phyloP scores from a whole-genome alignment of 305 asterid species.

The Solanum hybrid region DNA sequence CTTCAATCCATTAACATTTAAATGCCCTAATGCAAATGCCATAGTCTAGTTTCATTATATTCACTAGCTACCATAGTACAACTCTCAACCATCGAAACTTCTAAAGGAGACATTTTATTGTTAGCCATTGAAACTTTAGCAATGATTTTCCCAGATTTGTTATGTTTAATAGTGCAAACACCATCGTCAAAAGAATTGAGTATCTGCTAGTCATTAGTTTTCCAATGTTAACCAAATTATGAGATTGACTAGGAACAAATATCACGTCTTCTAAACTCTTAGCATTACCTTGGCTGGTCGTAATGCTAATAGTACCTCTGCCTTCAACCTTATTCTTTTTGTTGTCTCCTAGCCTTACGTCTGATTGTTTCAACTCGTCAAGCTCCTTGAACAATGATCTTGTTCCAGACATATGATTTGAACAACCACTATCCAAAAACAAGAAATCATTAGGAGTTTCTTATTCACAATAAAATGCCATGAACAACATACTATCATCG shows the following conservation, averaged over 20 bases:
- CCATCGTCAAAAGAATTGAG: too few relatives aligned
- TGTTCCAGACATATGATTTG: background rate
- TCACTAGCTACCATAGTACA: background rate
- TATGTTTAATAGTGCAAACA: background rate
- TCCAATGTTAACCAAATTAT: background rate
- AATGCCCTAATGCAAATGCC: background rate
- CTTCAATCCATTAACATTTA: background rate
- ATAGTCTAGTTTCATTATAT: background rate
- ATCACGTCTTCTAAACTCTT: background rate
- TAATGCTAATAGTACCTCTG: background rate
- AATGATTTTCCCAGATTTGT: background rate
- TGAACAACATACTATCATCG: background rate
- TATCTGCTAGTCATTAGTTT: background rate
- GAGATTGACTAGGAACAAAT: background rate
- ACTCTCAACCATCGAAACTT: background rate
- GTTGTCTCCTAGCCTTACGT: background rate
- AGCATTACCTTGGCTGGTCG: background rate
- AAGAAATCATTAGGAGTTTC: too few relatives aligned
- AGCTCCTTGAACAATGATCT: background rate
- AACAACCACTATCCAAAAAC: background rate
- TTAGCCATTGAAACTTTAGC: background rate
- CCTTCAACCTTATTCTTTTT: background rate
- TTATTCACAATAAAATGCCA: background rate
- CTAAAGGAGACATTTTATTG: too few relatives aligned
- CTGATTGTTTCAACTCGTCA: background rate